phyloP scores from a whole-genome alignment of 225 moss, liverwort and hornwort species.

The Takakia lepidozioides region DNA sequence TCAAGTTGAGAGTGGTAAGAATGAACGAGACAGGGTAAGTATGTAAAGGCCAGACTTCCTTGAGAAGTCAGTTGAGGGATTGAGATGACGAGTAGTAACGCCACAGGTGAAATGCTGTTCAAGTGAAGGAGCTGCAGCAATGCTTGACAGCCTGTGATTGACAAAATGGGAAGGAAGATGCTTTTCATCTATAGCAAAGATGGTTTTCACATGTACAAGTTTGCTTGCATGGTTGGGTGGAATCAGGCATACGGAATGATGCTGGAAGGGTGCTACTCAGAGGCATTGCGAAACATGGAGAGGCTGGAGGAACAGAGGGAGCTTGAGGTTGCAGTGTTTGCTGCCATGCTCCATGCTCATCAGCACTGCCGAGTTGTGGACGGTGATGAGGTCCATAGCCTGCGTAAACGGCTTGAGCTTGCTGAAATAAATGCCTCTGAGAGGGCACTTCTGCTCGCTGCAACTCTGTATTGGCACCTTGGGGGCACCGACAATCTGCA shows the following conservation, averaged over 20 bases:
- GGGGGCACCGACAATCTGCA: slow-evolving; percentile 36
- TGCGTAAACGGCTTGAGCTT: slow-evolving; percentile 35
- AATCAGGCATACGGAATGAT: slow-evolving; percentile 61
- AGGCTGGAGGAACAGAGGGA: slow-evolving; percentile 52
- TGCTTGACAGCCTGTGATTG: too few relatives aligned
- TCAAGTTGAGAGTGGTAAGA: too few relatives aligned
- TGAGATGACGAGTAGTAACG: too few relatives aligned
- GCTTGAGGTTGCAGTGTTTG: slow-evolving; percentile 58
- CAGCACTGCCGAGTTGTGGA: slow-evolving; percentile 19
- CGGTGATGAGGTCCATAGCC: slow-evolving; percentile 18
- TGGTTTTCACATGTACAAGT: too few relatives aligned
- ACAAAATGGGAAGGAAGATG: too few relatives aligned
- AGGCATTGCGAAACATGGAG: slow-evolving; percentile 51
- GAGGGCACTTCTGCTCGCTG: slow-evolving; percentile 54
- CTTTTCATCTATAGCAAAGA: too few relatives aligned
- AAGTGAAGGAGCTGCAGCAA: too few relatives aligned
- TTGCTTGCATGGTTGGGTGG: too few relatives aligned
- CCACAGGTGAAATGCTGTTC: too few relatives aligned
- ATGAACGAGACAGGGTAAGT: too few relatives aligned
- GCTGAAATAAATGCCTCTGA: slow-evolving; percentile 47
- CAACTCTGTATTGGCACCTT: slow-evolving; percentile 64
- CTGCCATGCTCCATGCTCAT: slow-evolving; percentile 49
- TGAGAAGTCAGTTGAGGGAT: too few relatives aligned
- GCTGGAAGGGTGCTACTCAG: slow-evolving; percentile 49
- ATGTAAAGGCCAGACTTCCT: too few relatives aligned